phyloP scores from a whole-genome alignment of 306 rosid genomes.

The Casuarina glauca region DNA sequence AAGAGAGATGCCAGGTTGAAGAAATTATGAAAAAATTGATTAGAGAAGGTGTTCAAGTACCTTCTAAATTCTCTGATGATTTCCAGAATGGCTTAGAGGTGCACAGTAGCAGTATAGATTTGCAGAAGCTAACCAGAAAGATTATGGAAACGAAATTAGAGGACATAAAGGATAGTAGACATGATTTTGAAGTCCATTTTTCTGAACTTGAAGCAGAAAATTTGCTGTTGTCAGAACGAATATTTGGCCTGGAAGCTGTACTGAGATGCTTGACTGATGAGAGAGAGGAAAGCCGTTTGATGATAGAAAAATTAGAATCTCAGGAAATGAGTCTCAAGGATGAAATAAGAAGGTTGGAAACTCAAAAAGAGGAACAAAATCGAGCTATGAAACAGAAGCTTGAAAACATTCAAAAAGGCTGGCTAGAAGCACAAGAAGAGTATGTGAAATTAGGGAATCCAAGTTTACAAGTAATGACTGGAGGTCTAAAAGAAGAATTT shows the following conservation, averaged over 20 bases:
- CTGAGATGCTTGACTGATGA: conserved; percentile 43
- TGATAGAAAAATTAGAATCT: conserved; percentile 40
- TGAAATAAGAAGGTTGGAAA: conserved; percentile 37
- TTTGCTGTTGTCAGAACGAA: conserved; percentile 29
- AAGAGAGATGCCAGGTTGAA: conserved; percentile 40
- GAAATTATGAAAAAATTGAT: conserved; percentile 20
- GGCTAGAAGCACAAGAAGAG: conserved; percentile 45
- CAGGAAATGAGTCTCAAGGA: conserved; percentile 37
- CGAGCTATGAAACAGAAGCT: conserved; percentile 24
- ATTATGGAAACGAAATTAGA: conserved; percentile 6
- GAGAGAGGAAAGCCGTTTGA: conserved; percentile 42
- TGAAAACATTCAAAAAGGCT: conserved; percentile 29
- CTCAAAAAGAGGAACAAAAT: conserved; percentile 37
- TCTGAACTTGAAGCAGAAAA: conserved; percentile 52
- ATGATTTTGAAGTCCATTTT: conserved; percentile 41
- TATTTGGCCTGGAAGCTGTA: conserved; percentile 53
- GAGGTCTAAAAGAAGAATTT: conserved; percentile 31
- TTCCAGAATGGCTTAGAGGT: conserved; percentile 20
- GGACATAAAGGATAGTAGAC: conserved; percentile 15
- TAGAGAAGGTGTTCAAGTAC: conserved; percentile 21
- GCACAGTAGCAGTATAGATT: conserved; percentile 6
- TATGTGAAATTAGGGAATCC: conserved; percentile 31
- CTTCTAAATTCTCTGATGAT: conserved; percentile 18
- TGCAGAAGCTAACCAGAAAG: conserved; percentile 19
- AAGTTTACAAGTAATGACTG: conserved; percentile 33